Conservation (phyloP, 805 yeast species). For the Kockiozyma suomiensis region DNA sequence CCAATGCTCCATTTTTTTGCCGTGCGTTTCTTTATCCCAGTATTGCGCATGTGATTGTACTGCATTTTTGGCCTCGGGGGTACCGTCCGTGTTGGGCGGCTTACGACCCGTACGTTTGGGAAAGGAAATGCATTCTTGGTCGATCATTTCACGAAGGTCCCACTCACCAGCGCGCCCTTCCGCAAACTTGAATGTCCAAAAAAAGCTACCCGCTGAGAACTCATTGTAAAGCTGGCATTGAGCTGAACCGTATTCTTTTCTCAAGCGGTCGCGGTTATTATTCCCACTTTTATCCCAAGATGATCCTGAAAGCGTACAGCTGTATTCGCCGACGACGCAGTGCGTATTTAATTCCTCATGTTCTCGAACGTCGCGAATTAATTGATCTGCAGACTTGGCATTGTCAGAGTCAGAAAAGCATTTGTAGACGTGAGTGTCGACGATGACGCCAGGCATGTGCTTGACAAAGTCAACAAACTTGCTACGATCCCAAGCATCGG, state of each 20-base stretch:
- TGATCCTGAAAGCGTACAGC: constrained; percentile 77
- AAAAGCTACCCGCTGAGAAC: constrained; percentile 64
- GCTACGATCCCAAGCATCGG: constrained; percentile 93
- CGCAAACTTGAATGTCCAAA: constrained; percentile 90
- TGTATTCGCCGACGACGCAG: constrained; percentile 83
- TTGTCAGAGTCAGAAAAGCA: constrained; percentile 80
- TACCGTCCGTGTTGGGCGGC: constrained; percentile 44
- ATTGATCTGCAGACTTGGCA: constrained; percentile 62
- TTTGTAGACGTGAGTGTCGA: constrained; percentile 85
- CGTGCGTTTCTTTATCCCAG: constrained; percentile 64
- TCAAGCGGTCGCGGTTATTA: constrained; percentile 56
- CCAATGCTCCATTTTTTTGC: constrained; percentile 74
- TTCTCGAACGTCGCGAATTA: constrained; percentile 58
- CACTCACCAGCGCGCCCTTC: constrained; percentile 95
- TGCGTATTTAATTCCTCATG: constrained; percentile 57
- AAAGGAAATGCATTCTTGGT: constrained; percentile 36
- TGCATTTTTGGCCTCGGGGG: constrained; percentile 41
- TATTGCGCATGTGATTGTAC: constrained; percentile 57
- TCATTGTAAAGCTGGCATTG: constrained; percentile 45
- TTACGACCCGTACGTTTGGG: constrained; percentile 20
- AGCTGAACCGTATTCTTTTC: constrained; percentile 61
- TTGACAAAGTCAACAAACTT: constrained; percentile 72
- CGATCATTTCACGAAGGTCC: constrained; percentile 82
- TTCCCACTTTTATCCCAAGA: constrained; percentile 65
- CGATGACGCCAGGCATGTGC: constrained; percentile 62